Percentiles rank a stretch among this genome's conserved stretches.
Conservation (phyloP, 805 yeast species). For the Saturnispora diversa region DNA sequence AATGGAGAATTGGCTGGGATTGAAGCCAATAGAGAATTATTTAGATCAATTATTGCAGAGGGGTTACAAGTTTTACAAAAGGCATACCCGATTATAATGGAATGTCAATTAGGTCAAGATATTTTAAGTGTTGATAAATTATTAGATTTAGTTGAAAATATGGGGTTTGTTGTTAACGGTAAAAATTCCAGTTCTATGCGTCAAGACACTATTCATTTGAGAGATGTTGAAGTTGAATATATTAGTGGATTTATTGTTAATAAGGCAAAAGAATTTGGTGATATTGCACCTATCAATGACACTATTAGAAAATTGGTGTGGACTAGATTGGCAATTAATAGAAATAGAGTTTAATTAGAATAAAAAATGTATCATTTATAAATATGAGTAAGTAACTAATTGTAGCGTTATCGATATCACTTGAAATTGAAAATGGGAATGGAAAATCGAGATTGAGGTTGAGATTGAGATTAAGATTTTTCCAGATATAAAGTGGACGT, state of each 20-base stretch:
- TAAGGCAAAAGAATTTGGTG: conserved; percentile 41
- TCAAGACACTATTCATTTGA: conserved; percentile 48
- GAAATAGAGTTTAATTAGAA: not conserved
- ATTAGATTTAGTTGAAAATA: conserved; percentile 23
- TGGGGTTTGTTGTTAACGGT: conserved; percentile 29
- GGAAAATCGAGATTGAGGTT: too few relatives aligned
- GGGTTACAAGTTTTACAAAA: conserved; percentile 34
- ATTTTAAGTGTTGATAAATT: conserved; percentile 31
- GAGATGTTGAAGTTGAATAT: conserved; percentile 68
- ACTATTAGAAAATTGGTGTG: conserved; percentile 28
- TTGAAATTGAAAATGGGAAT: too few relatives aligned
- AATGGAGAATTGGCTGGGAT: conserved; percentile 65
- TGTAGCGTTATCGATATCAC: too few relatives aligned
- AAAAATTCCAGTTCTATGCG: conserved; percentile 65
- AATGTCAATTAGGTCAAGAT: conserved; percentile 28
- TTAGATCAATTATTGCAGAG: conserved; percentile 39
- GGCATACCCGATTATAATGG: conserved; percentile 24
- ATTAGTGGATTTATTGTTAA: conserved; percentile 73
- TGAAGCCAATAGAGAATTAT: conserved; percentile 28
- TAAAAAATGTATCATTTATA: too few relatives aligned
- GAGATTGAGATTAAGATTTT: too few relatives aligned
- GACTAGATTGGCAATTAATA: conserved; percentile 4
- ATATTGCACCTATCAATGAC: conserved; percentile 40
- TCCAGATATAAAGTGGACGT: too few relatives aligned
- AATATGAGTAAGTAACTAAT: too few relatives aligned